Conservation (phyloP, 2,329 filamentous ascomycete species). For the Fusarium buharicum region DNA sequence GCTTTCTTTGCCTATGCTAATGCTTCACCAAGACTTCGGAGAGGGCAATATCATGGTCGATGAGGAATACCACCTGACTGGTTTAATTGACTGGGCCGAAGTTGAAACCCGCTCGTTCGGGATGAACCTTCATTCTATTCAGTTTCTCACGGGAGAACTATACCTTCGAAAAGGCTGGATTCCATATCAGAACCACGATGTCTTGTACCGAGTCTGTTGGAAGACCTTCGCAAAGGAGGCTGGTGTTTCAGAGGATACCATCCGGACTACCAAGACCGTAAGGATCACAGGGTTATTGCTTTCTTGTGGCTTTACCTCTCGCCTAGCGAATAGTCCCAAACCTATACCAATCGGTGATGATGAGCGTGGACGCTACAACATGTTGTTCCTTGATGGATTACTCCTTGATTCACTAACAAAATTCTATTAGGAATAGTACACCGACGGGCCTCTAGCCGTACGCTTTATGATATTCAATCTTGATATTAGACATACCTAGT, state of each 20-base stretch:
- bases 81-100: slow-evolving; percentile 57
- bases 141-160: slow-evolving; percentile 37
- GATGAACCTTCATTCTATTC: slow-evolving; percentile 51
- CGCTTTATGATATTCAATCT: no score
- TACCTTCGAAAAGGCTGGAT: no score
- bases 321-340: slow-evolving; percentile 50
- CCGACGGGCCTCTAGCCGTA: no score
- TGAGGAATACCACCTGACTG: slow-evolving; percentile 51
- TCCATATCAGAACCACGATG: no score
- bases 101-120: slow-evolving; percentile 55
- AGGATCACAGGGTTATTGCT: slow-evolving; percentile 50
- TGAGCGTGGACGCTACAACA: slow-evolving; percentile 52
- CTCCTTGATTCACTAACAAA: slow-evolving; percentile 51
- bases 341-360: slow-evolving; percentile 52
- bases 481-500: no score
- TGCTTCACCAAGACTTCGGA: slow-evolving; percentile 54
- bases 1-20: slow-evolving; percentile 53
- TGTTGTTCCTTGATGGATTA: slow-evolving; percentile 52
- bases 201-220: no score
- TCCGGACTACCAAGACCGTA: not conserved
- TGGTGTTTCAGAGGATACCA: no score
- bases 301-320: slow-evolving; percentile 52
- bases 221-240: no score
- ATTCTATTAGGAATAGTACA: slow-evolving; percentile 6
- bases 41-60: slow-evolving; percentile 55